Conservation (phyloP, 306 rosid species). For the Acacia crassicarpa region DNA sequence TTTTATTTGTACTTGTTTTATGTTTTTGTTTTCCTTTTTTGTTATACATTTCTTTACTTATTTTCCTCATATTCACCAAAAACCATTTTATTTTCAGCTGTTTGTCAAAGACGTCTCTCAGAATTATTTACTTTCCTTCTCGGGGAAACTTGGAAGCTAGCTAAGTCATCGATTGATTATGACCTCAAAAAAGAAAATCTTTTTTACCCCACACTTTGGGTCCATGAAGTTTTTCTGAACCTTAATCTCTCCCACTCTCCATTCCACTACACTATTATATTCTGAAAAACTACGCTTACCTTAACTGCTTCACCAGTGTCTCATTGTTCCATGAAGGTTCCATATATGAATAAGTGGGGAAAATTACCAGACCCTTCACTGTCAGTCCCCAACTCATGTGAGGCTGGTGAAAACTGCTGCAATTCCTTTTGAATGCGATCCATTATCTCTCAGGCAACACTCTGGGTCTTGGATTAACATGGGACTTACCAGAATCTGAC, state of each 20-base stretch:
- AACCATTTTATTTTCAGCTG: slow-evolving; percentile 36
- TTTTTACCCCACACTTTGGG: slow-evolving; percentile 57
- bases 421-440: slow-evolving; percentile 69
- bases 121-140: slow-evolving; percentile 52
- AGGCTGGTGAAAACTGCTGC: slow-evolving; percentile 49
- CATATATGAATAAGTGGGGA: slow-evolving; percentile 38
- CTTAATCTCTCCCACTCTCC: slow-evolving; percentile 66
- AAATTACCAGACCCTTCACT: slow-evolving; percentile 47
- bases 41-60: no score
- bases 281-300: slow-evolving; percentile 51
- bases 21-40: no score
- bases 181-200: slow-evolving; percentile 35
- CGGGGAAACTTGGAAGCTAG: slow-evolving; percentile 42
- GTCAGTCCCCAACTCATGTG: slow-evolving; percentile 52
- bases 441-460: slow-evolving; percentile 33
- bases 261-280: slow-evolving; percentile 48
- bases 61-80: slow-evolving; percentile 15
- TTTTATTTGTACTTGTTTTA: no score
- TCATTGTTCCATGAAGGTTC: slow-evolving; percentile 40
- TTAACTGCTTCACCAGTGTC: slow-evolving; percentile 58
- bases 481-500: slow-evolving; percentile 30
- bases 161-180: slow-evolving; percentile 65
- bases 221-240: slow-evolving; percentile 60
- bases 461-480: slow-evolving; percentile 59
- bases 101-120: slow-evolving; percentile 16